Conservation (phyloP, 2,329 filamentous ascomycete genomes). For the Helotiales sp. region DNA sequence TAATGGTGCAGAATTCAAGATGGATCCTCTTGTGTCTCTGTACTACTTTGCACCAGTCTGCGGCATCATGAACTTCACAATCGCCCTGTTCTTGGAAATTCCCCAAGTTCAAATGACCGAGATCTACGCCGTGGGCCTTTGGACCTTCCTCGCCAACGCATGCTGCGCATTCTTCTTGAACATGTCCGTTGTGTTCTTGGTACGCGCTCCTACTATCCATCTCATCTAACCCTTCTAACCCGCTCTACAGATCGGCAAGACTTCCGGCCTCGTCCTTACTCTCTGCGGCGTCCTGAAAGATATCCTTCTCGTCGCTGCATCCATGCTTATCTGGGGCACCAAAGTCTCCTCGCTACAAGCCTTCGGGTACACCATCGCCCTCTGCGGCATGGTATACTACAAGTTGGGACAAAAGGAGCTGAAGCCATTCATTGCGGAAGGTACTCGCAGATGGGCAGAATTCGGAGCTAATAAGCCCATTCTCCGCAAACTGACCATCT, state of each 20-base stretch:
- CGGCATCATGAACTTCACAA: constrained; percentile 77
- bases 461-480: constrained; percentile 79
- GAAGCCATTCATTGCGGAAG: constrained; percentile 77
- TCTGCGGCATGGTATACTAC: constrained; percentile 82
- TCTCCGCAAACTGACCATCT: constrained; percentile 77
- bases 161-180: constrained; percentile 81
- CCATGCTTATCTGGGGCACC: constrained; percentile 82
- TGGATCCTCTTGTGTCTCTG: constrained; percentile 86
- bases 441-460: constrained; percentile 80
- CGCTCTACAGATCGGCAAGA: constrained; percentile 77
- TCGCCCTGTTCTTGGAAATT: constrained; percentile 76
- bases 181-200: constrained; percentile 84
- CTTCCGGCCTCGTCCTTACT: constrained; percentile 83
- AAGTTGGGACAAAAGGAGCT: constrained; percentile 84
- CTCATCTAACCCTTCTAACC: constrained; percentile 12
- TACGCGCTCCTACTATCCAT: constrained; percentile 52
- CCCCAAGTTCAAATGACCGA: constrained; percentile 72
- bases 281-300: constrained; percentile 89
- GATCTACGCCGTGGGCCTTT: constrained; percentile 73
- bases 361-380: constrained; percentile 82
- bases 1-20: constrained; percentile 85
- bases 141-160: constrained; percentile 77
- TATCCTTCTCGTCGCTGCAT: constrained; percentile 79
- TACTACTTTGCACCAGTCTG: constrained; percentile 91
- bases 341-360: constrained; percentile 76